These are phyloP conservation scores for Auriscalpium vulgare DNA, from an alignment of 768 basidiomycete genomes.

Conservation along the genomic window DNA sequence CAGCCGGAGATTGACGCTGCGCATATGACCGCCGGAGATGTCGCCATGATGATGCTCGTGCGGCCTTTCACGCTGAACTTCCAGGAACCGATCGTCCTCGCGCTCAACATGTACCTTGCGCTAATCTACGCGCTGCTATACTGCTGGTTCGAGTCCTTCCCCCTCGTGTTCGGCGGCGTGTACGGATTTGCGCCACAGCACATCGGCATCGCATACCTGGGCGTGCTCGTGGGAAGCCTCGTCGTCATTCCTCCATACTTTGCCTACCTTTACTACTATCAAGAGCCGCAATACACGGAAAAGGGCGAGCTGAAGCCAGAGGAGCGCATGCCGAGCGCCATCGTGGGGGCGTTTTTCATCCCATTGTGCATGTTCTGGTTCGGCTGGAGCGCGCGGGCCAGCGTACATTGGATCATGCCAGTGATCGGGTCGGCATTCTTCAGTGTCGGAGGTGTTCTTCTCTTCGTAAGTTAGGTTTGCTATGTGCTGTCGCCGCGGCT, in stretches of 20 bases:
- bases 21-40: slow-evolving; percentile 13
- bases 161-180: slow-evolving; percentile 25
- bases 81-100: slow-evolving; percentile 24
- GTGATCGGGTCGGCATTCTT: slow-evolving; percentile 25
- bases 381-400: slow-evolving; percentile 23
- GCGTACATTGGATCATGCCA: slow-evolving; percentile 29
- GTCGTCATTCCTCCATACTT: slow-evolving; percentile 8
- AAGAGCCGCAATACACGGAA: slow-evolving; percentile 11
- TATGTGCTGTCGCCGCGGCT: slow-evolving; percentile 16
- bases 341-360: slow-evolving; percentile 24
- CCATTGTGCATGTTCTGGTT: slow-evolving; percentile 27
- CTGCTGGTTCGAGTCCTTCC: slow-evolving; percentile 29
- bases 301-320: slow-evolving; percentile 20
- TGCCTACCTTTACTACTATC: slow-evolving; percentile 2
- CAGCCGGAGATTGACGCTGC: slow-evolving; percentile 21
- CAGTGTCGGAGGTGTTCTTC: slow-evolving; percentile 22
- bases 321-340: slow-evolving; percentile 24
- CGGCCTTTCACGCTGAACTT: slow-evolving; percentile 25
- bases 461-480: slow-evolving; percentile 21
- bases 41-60: slow-evolving; percentile 20
- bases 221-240: slow-evolving; percentile 4
- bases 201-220: slow-evolving; percentile 26
- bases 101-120: slow-evolving; percentile 25
- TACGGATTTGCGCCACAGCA: slow-evolving; percentile 25
- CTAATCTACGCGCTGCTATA: slow-evolving; percentile 26